A percentile compares a stretch with the other conserved stretches of the same genome.
These are phyloP conservation scores for Amorphotheca resinae DNA, from an alignment of 495 filamentous ascomycete species.

Conservation along the genomic window DNA sequence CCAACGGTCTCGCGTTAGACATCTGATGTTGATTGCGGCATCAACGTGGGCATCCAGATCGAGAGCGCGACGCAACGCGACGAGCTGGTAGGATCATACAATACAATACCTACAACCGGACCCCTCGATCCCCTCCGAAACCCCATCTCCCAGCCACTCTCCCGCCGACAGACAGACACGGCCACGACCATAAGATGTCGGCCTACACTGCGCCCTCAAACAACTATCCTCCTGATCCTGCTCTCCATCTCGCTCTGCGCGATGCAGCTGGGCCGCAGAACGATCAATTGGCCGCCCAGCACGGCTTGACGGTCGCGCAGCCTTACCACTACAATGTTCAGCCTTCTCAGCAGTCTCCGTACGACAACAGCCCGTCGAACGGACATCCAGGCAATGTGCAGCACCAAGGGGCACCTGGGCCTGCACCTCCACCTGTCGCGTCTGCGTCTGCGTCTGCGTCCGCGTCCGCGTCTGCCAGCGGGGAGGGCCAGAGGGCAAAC, in stretches of 20 bases:
- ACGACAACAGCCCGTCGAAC: conserved; percentile 9
- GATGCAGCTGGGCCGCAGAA: background rate
- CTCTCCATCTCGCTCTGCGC: background rate
- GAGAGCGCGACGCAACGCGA: no score
- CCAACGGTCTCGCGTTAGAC: no score
- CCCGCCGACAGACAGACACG: no score
- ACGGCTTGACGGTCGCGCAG: background rate
- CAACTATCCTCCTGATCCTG: conserved; percentile 6
- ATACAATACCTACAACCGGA: no score
- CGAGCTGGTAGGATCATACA: no score
- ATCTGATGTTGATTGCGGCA: no score
- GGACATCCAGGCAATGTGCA: background rate
- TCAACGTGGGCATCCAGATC: no score
- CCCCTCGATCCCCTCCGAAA: no score
- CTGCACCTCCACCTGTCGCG: background rate
- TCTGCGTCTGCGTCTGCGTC: background rate
- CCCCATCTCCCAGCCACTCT: no score
- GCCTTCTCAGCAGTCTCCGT: conserved; percentile 4
- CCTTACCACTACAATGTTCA: conserved; percentile 7
- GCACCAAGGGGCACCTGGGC: background rate
- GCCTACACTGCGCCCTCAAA: conserved; percentile 1
- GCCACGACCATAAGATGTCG: conserved; percentile 2
- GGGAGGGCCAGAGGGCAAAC: conserved; percentile 24
- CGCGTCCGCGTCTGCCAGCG: conserved; percentile 1
- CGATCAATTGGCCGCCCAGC: conserved; percentile 1